These are phyloP conservation scores for Leccinum incarnatum DNA, from an alignment of 768 basidiomycete species.

Conservation along the genomic window DNA sequence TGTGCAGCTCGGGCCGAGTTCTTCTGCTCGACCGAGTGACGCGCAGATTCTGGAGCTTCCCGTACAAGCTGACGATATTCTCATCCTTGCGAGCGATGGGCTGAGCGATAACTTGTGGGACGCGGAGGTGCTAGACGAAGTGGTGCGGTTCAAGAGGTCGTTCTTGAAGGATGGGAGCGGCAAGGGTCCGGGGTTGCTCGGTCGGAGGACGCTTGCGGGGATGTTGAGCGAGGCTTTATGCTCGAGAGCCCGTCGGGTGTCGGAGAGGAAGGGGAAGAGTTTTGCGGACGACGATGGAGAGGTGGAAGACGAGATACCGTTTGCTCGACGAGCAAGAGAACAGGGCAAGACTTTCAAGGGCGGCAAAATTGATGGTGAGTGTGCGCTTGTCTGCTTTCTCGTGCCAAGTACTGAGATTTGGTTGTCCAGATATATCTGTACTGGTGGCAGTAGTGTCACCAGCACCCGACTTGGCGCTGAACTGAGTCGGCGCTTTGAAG, in stretches of 20 bases:
- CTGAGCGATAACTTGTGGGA: conserved; percentile 88
- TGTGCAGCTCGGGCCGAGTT: conserved; percentile 59
- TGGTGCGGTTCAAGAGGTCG: conserved; percentile 51
- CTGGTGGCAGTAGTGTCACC: conserved; percentile 64
- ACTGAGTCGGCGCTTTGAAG: conserved; percentile 7
- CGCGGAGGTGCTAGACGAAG: conserved; percentile 82
- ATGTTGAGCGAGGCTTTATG: conserved; percentile 81
- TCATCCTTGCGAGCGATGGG: conserved; percentile 81
- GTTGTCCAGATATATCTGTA: conserved; percentile 56
- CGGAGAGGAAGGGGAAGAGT: conserved; percentile 43
- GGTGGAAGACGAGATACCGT: conserved; percentile 64
- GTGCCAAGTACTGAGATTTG: conserved; percentile 1
- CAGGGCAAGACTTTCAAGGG: conserved; percentile 70
- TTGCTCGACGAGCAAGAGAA: conserved; percentile 75
- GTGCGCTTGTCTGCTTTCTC: background rate
- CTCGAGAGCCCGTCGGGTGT: conserved; percentile 69
- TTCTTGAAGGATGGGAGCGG: conserved; percentile 28
- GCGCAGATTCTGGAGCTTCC: conserved; percentile 70
- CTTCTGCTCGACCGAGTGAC: conserved; percentile 59
- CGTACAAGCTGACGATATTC: conserved; percentile 67
- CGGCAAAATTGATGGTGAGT: conserved; percentile 82
- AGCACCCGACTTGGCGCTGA: conserved; percentile 26
- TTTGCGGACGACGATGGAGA: conserved; percentile 26
- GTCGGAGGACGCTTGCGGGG: conserved; percentile 55
- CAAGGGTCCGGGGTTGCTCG: conserved; percentile 32